Evolutionary conservation across 768 basidiomycete species (phyloP), one percentile per base, ranked within the genome.

Genomic region (Boletus coccyginus): DNA sequence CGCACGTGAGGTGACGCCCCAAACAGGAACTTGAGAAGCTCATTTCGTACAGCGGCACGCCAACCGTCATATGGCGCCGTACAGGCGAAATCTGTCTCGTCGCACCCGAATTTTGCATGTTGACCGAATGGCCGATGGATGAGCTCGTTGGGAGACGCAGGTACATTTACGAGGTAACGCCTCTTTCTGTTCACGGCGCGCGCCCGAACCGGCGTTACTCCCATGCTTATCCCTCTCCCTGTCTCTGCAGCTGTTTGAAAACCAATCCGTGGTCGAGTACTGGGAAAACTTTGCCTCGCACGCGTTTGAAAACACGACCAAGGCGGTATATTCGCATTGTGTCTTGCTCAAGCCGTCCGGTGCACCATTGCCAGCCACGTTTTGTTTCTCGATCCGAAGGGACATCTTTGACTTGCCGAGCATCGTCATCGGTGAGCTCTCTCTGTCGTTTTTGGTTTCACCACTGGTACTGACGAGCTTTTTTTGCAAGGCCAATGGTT

Each of bases 71-170:
- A 12, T 99, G 96, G 96, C 87, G 97, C 44, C 82, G 97, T 49
- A 99, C 97, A 19, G 97, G 97, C 64, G 97, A 99, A 75, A 94
- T 99, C 27, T 95, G 94, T 67, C 86, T 97, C 45, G 97, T 94
- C 46, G 95, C 94, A 1, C 90, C 93, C 7, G 97, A 99, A 73
- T 98, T 99, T 68, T 92, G 89, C 70, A 88, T 92, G 81, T 77
- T 99, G 59, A 94, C 93, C 10, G 92, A 90, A 63, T 95, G 93
- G 91, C 83, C 84, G 10, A 80, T 88, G 72, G 88, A 91, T 59
- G 94, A 98, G 60, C 79, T 99, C 19, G 62, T 87, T 24, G 80
- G 80, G 11, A 69, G 69, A 53, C 75, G 78, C 57, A 84, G 81
- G 60, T 87, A 81, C 64, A 63, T 71, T 52, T 71, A 71, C 44